phyloP scores from a whole-genome alignment of 805 yeast genomes.

The Maudiozyma bulderi region DNA sequence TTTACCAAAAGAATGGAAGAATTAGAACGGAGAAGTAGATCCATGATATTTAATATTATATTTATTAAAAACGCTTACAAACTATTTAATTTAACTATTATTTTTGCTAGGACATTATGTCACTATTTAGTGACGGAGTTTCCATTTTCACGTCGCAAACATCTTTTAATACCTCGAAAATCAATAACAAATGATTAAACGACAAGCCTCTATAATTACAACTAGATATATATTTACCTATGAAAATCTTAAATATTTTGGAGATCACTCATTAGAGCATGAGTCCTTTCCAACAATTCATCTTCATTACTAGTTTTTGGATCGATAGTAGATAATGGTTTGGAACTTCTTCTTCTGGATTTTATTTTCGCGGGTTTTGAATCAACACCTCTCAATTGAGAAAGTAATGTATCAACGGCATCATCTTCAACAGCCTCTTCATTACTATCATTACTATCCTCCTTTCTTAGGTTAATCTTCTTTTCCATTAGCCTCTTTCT shows the following conservation, averaged over 20 bases:
- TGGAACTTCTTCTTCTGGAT: conserved; percentile 12
- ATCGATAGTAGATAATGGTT: background rate
- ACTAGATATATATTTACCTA: background rate
- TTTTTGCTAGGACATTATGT: background rate
- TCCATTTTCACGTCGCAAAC: background rate
- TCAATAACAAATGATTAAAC: background rate
- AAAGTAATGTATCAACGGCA: conserved; percentile 20
- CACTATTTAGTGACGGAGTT: background rate
- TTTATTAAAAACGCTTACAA: background rate
- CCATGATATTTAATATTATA: background rate
- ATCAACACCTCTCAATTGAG: conserved; percentile 21
- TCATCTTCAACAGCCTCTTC: conserved; percentile 9
- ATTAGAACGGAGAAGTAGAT: background rate
- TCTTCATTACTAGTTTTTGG: background rate
- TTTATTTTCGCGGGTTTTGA: conserved; percentile 10
- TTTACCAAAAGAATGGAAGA: no score
- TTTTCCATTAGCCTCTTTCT: conserved; percentile 42
- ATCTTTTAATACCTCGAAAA: no score
- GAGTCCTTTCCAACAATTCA: conserved; percentile 19
- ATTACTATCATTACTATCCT: background rate
- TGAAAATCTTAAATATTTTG: conserved; percentile 16
- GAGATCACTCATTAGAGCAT: conserved; percentile 21
- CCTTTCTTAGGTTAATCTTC: background rate
- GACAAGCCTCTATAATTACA: background rate
- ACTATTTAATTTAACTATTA: no score